These are phyloP conservation scores for Pachysandra terminalis DNA, from an alignment of 164 flowering plant species.

Conservation along the genomic window DNA sequence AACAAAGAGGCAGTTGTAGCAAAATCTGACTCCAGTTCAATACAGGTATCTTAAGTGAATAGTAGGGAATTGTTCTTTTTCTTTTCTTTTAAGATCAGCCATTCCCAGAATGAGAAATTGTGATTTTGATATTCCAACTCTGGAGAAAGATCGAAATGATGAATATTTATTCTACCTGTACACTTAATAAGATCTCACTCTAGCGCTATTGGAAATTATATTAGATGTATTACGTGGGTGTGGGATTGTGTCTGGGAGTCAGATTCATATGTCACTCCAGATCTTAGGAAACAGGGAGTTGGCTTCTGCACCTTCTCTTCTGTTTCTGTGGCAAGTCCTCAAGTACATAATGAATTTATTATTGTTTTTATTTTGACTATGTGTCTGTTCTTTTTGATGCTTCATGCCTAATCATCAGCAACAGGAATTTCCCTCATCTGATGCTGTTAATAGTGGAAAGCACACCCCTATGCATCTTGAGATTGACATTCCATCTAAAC, in stretches of 20 bases:
- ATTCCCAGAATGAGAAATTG: neutral
- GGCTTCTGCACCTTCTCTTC: no score
- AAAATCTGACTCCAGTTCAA: conserved; percentile 16
- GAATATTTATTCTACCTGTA: neutral
- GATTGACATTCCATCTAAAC: conserved; percentile 26
- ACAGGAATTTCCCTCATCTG: conserved; percentile 7
- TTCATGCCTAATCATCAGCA: neutral
- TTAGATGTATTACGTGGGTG: neutral
- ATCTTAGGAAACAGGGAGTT: no score
- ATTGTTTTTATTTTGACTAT: neutral
- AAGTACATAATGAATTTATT: no score
- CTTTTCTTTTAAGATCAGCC: neutral
- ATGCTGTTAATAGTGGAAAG: neutral
- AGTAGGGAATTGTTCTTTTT: neutral
- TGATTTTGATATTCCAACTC: neutral
- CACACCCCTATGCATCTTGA: conserved; percentile 12
- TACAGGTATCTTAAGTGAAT: conserved; percentile 33
- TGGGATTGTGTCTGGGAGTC: no score
- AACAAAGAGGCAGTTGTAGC: conserved; percentile 12
- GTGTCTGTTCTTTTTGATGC: neutral
- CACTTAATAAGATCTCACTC: neutral
- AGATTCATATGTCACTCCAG: no score
- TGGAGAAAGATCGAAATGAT: neutral
- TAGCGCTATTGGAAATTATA: neutral
- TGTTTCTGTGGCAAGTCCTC: no score